Evolutionary conservation across 768 basidiomycete genomes (phyloP).

Genomic region (Mycena metata): DNA sequence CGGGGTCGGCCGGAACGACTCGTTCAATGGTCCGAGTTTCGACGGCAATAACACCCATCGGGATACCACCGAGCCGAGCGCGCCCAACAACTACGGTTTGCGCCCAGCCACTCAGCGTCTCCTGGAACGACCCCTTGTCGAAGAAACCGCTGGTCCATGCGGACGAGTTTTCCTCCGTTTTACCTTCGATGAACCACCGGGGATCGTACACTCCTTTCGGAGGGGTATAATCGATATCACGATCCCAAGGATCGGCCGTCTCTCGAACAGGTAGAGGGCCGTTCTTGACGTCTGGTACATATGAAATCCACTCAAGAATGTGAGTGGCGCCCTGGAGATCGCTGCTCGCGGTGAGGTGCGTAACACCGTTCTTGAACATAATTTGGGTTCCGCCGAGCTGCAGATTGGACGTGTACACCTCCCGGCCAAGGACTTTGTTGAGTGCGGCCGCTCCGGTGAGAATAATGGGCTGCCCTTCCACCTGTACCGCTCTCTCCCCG

Average conservation of each 20-base stretch:
- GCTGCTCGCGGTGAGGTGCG: slow-evolving; percentile 94
- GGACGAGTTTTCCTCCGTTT: slow-evolving; percentile 82
- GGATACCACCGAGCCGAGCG: slow-evolving; percentile 95
- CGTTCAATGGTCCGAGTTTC: slow-evolving; percentile 98
- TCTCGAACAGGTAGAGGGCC: slow-evolving; percentile 84
- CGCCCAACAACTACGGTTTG: slow-evolving; percentile 98
- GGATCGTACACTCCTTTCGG: slow-evolving; percentile 98
- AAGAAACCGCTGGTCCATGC: slow-evolving; percentile 94
- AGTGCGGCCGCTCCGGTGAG: slow-evolving; percentile 96
- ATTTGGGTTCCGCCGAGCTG: slow-evolving; percentile 99
- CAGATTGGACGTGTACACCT: slow-evolving; percentile 98
- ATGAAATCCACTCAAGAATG: slow-evolving; percentile 95
- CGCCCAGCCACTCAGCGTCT: slow-evolving; percentile 98
- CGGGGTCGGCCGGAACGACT: slow-evolving; percentile 96
- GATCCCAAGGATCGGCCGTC: slow-evolving; percentile 88
- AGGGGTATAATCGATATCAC: slow-evolving; percentile 89
- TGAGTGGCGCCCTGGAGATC: slow-evolving; percentile 96
- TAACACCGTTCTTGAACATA: slow-evolving; percentile 99
- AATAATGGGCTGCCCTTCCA: slow-evolving; percentile 99
- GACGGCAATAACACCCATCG: slow-evolving; percentile 97
- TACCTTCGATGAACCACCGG: slow-evolving; percentile 97
- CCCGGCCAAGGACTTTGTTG: slow-evolving; percentile 98
- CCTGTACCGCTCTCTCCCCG: slow-evolving; percentile 97
- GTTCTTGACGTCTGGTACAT: slow-evolving; percentile 88
- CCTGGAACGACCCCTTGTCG: slow-evolving; percentile 97